Base-by-base conservation (phyloP, 768 basidiomycete species). In the Steccherinum ochraceum region DNA sequence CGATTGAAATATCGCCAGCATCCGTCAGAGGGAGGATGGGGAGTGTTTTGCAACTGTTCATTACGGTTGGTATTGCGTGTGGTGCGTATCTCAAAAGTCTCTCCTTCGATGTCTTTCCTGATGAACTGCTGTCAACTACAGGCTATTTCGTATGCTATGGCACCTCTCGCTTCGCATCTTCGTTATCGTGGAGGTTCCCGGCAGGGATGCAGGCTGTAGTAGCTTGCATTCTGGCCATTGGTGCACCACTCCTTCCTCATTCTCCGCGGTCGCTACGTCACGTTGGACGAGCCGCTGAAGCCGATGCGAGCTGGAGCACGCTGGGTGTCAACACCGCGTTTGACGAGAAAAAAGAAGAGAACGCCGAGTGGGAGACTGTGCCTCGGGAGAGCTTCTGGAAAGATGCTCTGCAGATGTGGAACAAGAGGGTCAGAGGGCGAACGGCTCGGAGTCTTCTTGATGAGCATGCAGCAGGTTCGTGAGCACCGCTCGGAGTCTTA, bases 361-460 rank as follows among this genome's bases (percentile, higher is more conserved):
- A 50, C 3, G 55, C 52, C 18, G 52, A 65, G 25, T 55, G 62
- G 27, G 56, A 41, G 1, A 43, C 7, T 19, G n/a, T 18, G 10
- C n/a, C 41, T n/a, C 16, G 41, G 21, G n/a, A 43, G 21, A 48
- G 25, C 39, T 54, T 51, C 50, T 50, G 54, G 52, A 20, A 30
- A 25, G 52, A 61, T 48, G 30, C 47, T 5, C 53, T 52, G 46
- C 61, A 58, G 46, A 56, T 67, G 40, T 68, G 58, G 58, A 50
- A 45, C 24, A 64, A 54, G 52, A 68, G 58, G 49, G 58, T 62
- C 39, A 58, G 63, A 45, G 57, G 39, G 52, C 60, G 76, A 42
- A 74, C 71, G n/a, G 44, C 63, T 76, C 2, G 74, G 71, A 27
- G 56, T 71, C 40, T 75, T 75, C 55, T 51, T 76, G 40, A 72